These are phyloP conservation scores for Candida corydali DNA, from an alignment of 805 yeast genomes.

Conservation along the genomic window DNA sequence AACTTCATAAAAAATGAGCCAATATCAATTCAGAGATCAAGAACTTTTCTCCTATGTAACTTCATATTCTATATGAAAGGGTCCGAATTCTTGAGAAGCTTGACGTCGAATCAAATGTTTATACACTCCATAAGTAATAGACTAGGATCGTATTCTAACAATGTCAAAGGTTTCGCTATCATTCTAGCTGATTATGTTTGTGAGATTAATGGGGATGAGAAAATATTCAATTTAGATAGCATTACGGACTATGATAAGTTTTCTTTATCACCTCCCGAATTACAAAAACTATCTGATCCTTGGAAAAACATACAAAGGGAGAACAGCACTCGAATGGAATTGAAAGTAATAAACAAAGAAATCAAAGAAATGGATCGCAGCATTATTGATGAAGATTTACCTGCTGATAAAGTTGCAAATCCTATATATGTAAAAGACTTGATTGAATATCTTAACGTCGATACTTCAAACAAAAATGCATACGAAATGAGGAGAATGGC, in stretches of 20 bases:
- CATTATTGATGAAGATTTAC: conserved; percentile 11
- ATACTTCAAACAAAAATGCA: conserved; percentile 41
- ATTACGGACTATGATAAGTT: conserved; percentile 23
- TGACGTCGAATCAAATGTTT: conserved; percentile 38
- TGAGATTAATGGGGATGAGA: conserved; percentile 21
- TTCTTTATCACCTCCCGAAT: conserved; percentile 12
- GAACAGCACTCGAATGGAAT: neutral
- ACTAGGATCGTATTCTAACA: conserved; percentile 45
- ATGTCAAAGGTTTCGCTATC: conserved; percentile 52
- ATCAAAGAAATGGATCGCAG: neutral
- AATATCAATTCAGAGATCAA: conserved; percentile 38
- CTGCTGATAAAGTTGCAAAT: conserved; percentile 33
- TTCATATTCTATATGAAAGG: conserved; percentile 13
- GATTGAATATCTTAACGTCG: conserved; percentile 48
- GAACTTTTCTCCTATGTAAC: conserved; percentile 47
- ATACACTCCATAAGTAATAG: conserved; percentile 50
- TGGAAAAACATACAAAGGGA: conserved; percentile 19
- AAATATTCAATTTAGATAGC: conserved; percentile 28
- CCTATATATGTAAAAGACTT: conserved; percentile 77
- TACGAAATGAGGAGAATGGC: conserved; percentile 50
- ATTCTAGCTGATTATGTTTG: conserved; percentile 51
- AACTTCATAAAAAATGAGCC: conserved; percentile 37
- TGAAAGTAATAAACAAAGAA: neutral
- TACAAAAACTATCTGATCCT: conserved; percentile 8
- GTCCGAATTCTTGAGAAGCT: conserved; percentile 14